Percentiles rank a stretch among this genome's conserved stretches.
phyloP scores from a whole-genome alignment of 2,329 filamentous ascomycete genomes.

The Pseudocercospora crystallina region DNA sequence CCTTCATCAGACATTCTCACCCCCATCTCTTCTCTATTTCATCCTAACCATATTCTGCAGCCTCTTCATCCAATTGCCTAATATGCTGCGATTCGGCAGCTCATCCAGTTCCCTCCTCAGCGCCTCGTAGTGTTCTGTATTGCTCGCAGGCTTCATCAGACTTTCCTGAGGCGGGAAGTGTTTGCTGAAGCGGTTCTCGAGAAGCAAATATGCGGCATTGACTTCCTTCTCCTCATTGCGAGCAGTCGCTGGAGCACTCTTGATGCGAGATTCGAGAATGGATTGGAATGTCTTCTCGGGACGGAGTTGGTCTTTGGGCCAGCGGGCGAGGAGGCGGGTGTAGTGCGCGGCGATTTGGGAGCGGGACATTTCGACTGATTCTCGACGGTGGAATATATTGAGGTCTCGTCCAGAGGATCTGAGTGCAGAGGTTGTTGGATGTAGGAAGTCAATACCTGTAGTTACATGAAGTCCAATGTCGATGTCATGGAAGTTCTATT shows the following conservation, averaged over 20 bases:
- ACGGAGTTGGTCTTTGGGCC: slow-evolving; percentile 53
- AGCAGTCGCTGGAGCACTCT: slow-evolving; percentile 29
- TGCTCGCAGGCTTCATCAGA: slow-evolving; percentile 51
- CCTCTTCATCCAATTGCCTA: slow-evolving; percentile 46
- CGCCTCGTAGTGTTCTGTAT: slow-evolving; percentile 54
- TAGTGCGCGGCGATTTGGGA: slow-evolving; percentile 46
- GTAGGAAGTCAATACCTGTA: no score
- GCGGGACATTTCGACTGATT: slow-evolving; percentile 7
- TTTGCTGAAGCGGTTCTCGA: slow-evolving; percentile 59
- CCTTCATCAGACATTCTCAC: background rate
- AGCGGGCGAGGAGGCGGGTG: slow-evolving; percentile 49
- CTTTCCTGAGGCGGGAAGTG: slow-evolving; percentile 49
- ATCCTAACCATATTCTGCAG: slow-evolving; percentile 51
- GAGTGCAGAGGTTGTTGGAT: background rate
- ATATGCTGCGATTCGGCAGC: slow-evolving; percentile 51
- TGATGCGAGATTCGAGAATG: slow-evolving; percentile 45
- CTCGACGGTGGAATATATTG: slow-evolving; percentile 5
- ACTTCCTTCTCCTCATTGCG: slow-evolving; percentile 47
- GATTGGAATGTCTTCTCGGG: slow-evolving; percentile 48
- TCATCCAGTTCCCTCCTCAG: slow-evolving; percentile 55
- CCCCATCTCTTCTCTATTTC: slow-evolving; percentile 32
- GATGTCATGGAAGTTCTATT: slow-evolving; percentile 7
- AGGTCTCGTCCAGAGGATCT: background rate
- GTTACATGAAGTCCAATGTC: background rate
- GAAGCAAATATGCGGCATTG: slow-evolving; percentile 60